A percentile compares a stretch with the other conserved stretches of the same genome.
These are phyloP conservation scores for Xylariaceae sp. DNA, from an alignment of 2,329 filamentous ascomycete species.

Conservation along the genomic window DNA sequence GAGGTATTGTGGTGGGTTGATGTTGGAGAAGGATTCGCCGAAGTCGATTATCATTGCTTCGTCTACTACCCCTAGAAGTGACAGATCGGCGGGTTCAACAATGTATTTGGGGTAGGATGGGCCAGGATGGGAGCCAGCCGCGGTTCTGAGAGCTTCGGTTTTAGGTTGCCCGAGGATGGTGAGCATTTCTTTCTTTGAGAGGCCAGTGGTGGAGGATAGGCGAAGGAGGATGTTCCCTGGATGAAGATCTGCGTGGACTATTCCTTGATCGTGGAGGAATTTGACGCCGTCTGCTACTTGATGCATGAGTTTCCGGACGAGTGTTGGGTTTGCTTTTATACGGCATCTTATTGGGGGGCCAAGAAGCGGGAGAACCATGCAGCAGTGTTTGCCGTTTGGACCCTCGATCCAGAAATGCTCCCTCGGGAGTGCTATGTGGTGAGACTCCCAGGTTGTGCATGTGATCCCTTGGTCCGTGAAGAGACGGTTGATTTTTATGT, in stretches of 20 bases:
- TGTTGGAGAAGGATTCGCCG: neutral
- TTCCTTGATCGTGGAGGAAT: neutral
- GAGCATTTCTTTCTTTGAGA: neutral
- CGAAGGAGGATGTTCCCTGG: neutral
- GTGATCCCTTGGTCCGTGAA: neutral
- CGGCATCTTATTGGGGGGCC: neutral
- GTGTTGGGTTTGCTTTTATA: neutral
- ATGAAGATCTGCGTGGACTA: neutral
- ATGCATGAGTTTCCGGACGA: neutral
- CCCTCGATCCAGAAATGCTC: slow-evolving; percentile 10
- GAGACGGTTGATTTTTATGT: neutral
- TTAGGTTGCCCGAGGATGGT: neutral
- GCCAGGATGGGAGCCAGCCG: neutral
- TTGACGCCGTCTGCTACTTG: neutral
- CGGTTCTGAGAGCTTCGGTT: neutral
- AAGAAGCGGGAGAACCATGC: slow-evolving; percentile 1
- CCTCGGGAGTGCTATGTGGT: slow-evolving; percentile 3
- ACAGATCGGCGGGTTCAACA: neutral
- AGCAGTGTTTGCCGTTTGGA: slow-evolving; percentile 8
- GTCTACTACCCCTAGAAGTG: neutral
- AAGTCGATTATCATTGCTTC: neutral
- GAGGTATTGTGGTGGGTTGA: neutral
- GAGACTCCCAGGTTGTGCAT: neutral
- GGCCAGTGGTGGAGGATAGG: neutral
- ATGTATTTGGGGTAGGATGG: neutral